phyloP scores from a whole-genome alignment of 148 eudicot species.

The Vaccinium macrocarpon region DNA sequence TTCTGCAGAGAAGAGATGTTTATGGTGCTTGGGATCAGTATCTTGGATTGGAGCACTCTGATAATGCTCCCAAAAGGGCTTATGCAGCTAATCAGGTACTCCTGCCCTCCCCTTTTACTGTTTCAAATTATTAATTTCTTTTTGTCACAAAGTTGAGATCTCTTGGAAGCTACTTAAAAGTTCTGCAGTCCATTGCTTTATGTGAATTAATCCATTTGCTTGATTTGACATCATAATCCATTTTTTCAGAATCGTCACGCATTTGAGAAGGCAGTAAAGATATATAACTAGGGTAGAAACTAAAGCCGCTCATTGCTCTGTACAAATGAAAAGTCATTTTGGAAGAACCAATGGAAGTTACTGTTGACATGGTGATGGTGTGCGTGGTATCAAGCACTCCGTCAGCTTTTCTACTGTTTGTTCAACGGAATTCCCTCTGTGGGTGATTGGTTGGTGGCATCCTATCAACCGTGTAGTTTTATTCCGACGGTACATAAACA shows the following conservation, averaged over 20 bases:
- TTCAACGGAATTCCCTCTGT: conserved; percentile 4
- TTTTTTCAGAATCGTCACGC: conserved; percentile 79
- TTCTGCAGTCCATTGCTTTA: background rate
- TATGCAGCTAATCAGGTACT: conserved; percentile 70
- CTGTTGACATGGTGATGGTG: background rate
- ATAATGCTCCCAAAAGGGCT: conserved; percentile 74
- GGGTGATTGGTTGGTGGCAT: conserved; percentile 22
- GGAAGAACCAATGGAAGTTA: background rate
- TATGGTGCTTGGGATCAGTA: conserved; percentile 98
- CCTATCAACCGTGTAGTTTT: conserved; percentile 13
- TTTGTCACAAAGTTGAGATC: background rate
- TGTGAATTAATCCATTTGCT: background rate
- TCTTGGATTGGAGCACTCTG: conserved; percentile 88
- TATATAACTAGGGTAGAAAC: conserved; percentile 57
- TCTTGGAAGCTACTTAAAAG: conserved; percentile 2
- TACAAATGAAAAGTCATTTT: conserved; percentile 13
- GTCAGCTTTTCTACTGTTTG: background rate
- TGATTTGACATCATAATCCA: conserved; percentile 15
- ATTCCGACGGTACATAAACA: conserved; percentile 20
- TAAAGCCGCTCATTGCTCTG: conserved; percentile 6
- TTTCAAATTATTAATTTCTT: background rate
- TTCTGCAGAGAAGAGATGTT: conserved; percentile 73
- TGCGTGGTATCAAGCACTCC: conserved; percentile 13
- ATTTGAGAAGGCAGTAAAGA: conserved; percentile 90
- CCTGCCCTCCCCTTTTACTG: background rate